These are phyloP conservation scores for Corchorus olitorius DNA, from an alignment of 345 rosid species.

Conservation along the genomic window DNA sequence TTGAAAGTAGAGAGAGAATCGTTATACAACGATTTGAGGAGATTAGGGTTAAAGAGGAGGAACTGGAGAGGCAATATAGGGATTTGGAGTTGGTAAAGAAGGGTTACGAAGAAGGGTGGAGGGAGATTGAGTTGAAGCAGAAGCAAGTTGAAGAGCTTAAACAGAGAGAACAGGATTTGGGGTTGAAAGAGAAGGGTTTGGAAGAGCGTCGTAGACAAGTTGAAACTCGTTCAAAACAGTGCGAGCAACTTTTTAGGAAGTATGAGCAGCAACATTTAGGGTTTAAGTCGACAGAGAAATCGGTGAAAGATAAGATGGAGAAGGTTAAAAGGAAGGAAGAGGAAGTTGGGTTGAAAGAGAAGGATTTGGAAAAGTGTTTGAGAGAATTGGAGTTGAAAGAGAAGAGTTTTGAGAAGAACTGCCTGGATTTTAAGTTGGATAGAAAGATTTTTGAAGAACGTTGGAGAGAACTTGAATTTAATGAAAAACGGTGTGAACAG, in stretches of 20 bases:
- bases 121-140: not conserved
- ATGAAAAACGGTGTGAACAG: conserved; percentile 9
- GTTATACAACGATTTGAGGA: conserved; percentile 20
- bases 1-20: conserved; percentile 21
- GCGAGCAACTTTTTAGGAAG: not conserved
- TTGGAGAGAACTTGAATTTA: conserved; percentile 16
- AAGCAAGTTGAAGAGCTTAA: not conserved
- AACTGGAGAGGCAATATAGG: conserved; percentile 13
- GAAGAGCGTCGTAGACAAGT: not conserved
- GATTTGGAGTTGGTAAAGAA: not conserved
- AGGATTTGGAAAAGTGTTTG: not conserved
- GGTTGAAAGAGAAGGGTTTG: not conserved
- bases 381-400: conserved; percentile 13
- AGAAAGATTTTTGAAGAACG: not conserved
- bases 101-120: not conserved
- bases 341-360: conserved; percentile 3
- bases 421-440: not conserved
- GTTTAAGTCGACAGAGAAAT: not conserved
- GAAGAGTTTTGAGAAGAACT: not conserved
- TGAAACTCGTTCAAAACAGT: not conserved
- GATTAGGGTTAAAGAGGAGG: conserved; percentile 34
- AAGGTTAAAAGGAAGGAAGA: conserved; percentile 6
- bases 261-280: not conserved
- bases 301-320: not conserved
- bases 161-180: not conserved